Conservation (phyloP, 495 filamentous ascomycete species). For the Clohesyomyces aquaticus region DNA sequence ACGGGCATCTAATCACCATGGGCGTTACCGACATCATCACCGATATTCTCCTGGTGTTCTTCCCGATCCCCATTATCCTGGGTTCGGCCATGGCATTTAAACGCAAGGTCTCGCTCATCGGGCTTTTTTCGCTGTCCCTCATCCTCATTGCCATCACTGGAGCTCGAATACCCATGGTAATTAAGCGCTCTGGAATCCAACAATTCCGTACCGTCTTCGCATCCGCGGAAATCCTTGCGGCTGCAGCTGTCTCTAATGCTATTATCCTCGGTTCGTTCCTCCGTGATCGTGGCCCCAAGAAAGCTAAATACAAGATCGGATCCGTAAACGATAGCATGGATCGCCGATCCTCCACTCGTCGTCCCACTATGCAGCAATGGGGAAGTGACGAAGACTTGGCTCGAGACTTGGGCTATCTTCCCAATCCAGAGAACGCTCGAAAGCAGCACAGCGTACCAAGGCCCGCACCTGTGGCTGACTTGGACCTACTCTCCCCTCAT, state of each 20-base stretch:
- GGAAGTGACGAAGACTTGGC: constrained; percentile 51
- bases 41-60: constrained; percentile 81
- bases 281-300: constrained; percentile 50
- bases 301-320: constrained; percentile 45
- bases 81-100: constrained; percentile 69
- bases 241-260: constrained; percentile 49
- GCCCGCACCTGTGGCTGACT: constrained; percentile 41
- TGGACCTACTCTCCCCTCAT: constrained; percentile 20
- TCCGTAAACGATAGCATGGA: constrained; percentile 48
- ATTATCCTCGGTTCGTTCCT: constrained; percentile 51
- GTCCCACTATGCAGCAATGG: constrained; percentile 43
- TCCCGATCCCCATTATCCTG: constrained; percentile 85
- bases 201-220: constrained; percentile 51
- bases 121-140: constrained; percentile 82
- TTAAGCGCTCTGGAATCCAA: constrained; percentile 44
- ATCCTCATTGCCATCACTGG: constrained; percentile 64
- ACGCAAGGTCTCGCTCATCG: constrained; percentile 59
- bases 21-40: constrained; percentile 83
- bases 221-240: constrained; percentile 49
- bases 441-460: constrained; percentile 29
- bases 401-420: constrained; percentile 43
- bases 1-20: constrained; percentile 85
- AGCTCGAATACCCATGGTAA: constrained; percentile 45
- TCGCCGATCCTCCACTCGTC: constrained; percentile 37
- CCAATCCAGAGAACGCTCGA: constrained; percentile 42